Base-by-base conservation (phyloP, 495 filamentous ascomycete species). In the Xylaria sp. region DNA sequence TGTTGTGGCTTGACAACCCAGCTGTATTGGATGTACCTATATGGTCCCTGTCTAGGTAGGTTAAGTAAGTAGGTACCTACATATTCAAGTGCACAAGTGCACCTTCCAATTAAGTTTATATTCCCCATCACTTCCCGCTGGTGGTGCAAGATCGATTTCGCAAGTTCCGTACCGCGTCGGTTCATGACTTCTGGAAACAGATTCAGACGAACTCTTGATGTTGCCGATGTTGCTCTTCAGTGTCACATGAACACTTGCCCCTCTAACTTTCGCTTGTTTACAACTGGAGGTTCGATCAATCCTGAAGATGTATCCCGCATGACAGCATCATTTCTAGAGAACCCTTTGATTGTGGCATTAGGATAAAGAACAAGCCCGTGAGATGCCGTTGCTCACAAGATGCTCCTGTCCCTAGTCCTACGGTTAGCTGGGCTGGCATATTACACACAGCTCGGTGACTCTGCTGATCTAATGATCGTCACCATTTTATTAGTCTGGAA, bases 1-100 rank as follows among this genome's bases (percentile, higher is more conserved):
- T 64, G 61, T 21, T 41, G 61, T 48, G 41, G 61, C 61, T 63
- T 63, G 12, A 48, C 15, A 5, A 31, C 24, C 11, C 9, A n/a
- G n/a, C n/a, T n/a, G n/a, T n/a, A n/a, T n/a, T n/a, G n/a, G n/a
- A n/a, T n/a, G n/a, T n/a, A n/a, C n/a, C n/a, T n/a, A n/a, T n/a
- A n/a, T n/a, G n/a, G n/a, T n/a, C n/a, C n/a, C n/a, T n/a, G n/a
- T n/a, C 5, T 50, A 50, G 35, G 35, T 37, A 37, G 35, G n/a
- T n/a, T n/a, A n/a, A n/a, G n/a, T n/a, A n/a, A n/a, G n/a, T n/a
- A n/a, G n/a, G n/a, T n/a, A n/a, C n/a, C n/a, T n/a, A n/a, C n/a
- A n/a, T n/a, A n/a, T n/a, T n/a, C n/a, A 37, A 8, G 35, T 37
- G 8, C 35, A 37, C 4, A 3, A 37, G 35, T 37, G 8, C 35